Evolutionary conservation across 139 green algal species (phyloP), one percentile per base, ranked within the genome.

Genomic region (Diplosphaera chodatii): DNA sequence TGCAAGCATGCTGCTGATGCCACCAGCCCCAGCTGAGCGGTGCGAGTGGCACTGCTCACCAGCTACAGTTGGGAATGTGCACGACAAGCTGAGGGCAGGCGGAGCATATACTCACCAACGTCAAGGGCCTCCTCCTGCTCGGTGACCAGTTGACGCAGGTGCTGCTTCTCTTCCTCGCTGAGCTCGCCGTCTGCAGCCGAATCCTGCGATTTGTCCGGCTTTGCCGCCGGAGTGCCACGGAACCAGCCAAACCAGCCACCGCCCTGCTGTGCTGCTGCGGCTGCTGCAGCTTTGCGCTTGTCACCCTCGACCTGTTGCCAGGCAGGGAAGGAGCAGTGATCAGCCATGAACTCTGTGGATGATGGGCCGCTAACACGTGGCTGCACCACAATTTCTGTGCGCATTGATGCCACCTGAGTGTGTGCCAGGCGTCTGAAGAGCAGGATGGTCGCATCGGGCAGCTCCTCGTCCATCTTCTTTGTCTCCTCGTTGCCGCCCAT

Each of bases 381-480:
- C 10, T 48, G 37, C 10, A 20, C 37, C 37, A 10, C 37, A 48
- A 20, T 48, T 6, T 48, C 8, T 48, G 37, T 37, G 59, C 40
- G 55, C 33, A 31, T 67, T 77, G 67, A 2, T 67, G 69, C 22
- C 32, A 81, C 69, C 79, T 89, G 83, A 21, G 84, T 82, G 41
- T 93, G 82, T 1, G 89, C 89, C 66, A 94, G 74, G 30, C 85
- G 79, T 64, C 84, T 75, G 78, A 96, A 96, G 59, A 91, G 71
- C 27, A 94, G 76, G 29, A 93, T 94, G 22, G 87, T 86, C 8
- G 68, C n/a, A 70, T 95, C 88, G 15, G 79, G 72, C 37, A 96
- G 83, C 66, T 89, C 63, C 13, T 56, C 55, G 40, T 96, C 90
- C 85, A 96, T 87, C 1, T 72, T 81, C 3, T 22, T 40, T 1